Conservation (phyloP, 176 grass and related monocot species). For the Saccharum officinarum region DNA sequence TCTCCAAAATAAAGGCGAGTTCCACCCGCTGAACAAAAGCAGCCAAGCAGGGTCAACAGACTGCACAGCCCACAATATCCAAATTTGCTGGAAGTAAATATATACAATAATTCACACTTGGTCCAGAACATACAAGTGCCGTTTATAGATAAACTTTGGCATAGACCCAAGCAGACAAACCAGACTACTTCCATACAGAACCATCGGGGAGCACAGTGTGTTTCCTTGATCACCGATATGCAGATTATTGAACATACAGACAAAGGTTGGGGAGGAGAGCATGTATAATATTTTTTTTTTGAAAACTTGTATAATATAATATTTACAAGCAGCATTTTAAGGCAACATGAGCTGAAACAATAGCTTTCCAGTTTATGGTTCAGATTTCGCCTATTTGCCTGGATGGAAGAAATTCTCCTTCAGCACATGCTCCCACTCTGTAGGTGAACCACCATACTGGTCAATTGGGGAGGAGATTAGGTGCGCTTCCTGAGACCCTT, state of each 20-base stretch:
- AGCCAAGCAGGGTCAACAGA: background rate
- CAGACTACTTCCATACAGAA: background rate
- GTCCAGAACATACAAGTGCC: background rate
- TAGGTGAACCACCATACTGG: constrained; percentile 1
- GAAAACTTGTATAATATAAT: no score
- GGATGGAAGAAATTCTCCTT: constrained; percentile 51
- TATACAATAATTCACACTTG: background rate
- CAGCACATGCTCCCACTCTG: constrained; percentile 60
- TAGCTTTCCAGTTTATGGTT: background rate
- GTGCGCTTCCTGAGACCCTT: background rate
- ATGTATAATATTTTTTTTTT: no score
- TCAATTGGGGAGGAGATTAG: background rate
- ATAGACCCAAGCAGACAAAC: background rate
- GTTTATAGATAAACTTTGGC: background rate
- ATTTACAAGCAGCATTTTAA: constrained; percentile 23
- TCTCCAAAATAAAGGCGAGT: background rate
- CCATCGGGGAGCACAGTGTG: background rate
- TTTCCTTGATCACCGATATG: background rate
- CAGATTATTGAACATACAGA: constrained; percentile 12
- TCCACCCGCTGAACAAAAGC: background rate
- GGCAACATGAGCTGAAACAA: constrained; percentile 2
- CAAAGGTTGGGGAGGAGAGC: background rate
- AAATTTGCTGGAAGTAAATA: background rate
- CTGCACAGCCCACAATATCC: background rate
- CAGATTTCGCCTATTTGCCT: constrained; percentile 28